Conservation (phyloP, 2,329 filamentous ascomycete genomes). For the Monilinia aucupariae region DNA sequence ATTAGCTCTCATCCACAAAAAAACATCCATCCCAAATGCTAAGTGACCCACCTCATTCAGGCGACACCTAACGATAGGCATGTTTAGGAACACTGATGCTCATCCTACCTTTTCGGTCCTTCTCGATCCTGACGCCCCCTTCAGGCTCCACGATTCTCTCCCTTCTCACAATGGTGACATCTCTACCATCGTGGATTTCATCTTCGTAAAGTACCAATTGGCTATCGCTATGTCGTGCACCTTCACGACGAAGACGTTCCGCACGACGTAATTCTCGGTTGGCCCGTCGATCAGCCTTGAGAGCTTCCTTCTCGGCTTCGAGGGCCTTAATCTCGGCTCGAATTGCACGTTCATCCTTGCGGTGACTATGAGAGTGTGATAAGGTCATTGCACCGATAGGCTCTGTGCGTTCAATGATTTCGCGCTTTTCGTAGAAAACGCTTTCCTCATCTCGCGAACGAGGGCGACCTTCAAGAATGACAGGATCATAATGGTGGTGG, state of each 20-base stretch:
- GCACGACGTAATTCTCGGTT: slow-evolving; percentile 40
- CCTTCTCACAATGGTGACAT: slow-evolving; percentile 47
- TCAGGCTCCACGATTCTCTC: slow-evolving; percentile 51
- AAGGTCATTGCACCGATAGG: slow-evolving; percentile 41
- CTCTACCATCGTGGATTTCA: slow-evolving; percentile 39
- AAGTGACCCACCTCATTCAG: slow-evolving; percentile 29
- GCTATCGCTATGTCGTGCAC: slow-evolving; percentile 54
- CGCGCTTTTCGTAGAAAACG: slow-evolving; percentile 25
- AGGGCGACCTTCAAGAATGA: slow-evolving; percentile 40
- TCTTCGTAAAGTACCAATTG: slow-evolving; percentile 59
- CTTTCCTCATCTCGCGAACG: slow-evolving; percentile 25
- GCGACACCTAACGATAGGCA: slow-evolving; percentile 45
- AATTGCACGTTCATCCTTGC: slow-evolving; percentile 51
- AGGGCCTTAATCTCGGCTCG: slow-evolving; percentile 66
- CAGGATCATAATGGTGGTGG: slow-evolving; percentile 37
- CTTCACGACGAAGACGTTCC: slow-evolving; percentile 47
- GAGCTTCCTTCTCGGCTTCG: slow-evolving; percentile 57
- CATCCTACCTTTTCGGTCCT: slow-evolving; percentile 95
- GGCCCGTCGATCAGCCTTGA: slow-evolving; percentile 52
- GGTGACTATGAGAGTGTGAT: slow-evolving; percentile 37
- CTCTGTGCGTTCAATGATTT: slow-evolving; percentile 30
- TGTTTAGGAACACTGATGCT: slow-evolving; percentile 70
- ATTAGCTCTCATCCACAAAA: slow-evolving; percentile 24
- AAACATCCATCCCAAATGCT: slow-evolving; percentile 20
- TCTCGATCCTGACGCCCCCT: slow-evolving; percentile 65